Evolutionary conservation across 2,329 filamentous ascomycete species (phyloP).

Genomic region (Penicillium sp.): DNA sequence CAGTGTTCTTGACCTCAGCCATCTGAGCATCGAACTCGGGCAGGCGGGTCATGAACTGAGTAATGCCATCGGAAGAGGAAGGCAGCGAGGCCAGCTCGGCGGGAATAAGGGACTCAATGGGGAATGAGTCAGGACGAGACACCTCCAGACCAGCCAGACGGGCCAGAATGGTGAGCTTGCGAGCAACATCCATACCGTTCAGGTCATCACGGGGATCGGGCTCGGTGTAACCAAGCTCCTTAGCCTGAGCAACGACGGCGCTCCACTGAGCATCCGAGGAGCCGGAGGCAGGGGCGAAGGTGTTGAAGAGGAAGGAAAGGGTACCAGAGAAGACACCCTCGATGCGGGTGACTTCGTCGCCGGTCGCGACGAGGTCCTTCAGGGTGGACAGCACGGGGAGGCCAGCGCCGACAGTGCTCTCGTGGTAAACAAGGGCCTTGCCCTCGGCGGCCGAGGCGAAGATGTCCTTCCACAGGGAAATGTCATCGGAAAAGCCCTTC

Average conservation of each 20-base stretch:
- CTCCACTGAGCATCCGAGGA: conserved; percentile 70
- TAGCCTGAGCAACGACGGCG: conserved; percentile 86
- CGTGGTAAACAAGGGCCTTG: conserved; percentile 84
- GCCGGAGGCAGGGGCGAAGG: conserved; percentile 79
- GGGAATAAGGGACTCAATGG: conserved; percentile 90
- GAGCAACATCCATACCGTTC: conserved; percentile 86
- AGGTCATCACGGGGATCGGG: conserved; percentile 83
- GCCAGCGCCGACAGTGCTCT: conserved; percentile 90
- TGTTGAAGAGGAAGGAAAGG: conserved; percentile 98
- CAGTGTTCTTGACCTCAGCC: conserved; percentile 82
- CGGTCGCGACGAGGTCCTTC: conserved; percentile 90
- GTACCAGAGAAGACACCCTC: conserved; percentile 98
- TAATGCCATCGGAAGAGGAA: conserved; percentile 58
- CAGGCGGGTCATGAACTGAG: conserved; percentile 81
- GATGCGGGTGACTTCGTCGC: conserved; percentile 86
- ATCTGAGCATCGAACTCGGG: conserved; percentile 85
- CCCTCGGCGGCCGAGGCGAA: conserved; percentile 66
- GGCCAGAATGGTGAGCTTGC: conserved; percentile 93
- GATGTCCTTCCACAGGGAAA: conserved; percentile 83
- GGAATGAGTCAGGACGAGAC: conserved; percentile 82
- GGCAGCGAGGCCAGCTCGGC: conserved; percentile 74
- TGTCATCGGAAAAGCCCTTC: conserved; percentile 87
- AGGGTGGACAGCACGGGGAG: conserved; percentile 91
- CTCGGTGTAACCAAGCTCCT: conserved; percentile 89
- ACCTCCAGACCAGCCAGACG: conserved; percentile 79